These are phyloP conservation scores for Conticribra guillardii DNA, from an alignment of 108 stramenopile genomes.

Conservation along the genomic window DNA sequence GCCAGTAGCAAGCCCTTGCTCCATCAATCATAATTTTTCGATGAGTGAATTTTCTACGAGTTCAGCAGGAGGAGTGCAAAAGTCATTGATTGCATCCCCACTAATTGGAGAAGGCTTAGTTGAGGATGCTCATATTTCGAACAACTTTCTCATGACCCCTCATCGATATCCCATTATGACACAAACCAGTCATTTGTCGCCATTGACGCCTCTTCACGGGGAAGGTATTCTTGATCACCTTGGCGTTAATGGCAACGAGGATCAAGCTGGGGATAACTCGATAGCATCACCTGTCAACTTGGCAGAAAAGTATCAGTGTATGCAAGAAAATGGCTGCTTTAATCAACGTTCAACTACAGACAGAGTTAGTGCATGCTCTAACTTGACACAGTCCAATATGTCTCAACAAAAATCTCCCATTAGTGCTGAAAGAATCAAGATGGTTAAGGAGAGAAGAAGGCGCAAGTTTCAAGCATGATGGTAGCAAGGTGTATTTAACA, in stretches of 20 bases:
- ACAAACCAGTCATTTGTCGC: background rate
- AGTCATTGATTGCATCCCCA: background rate
- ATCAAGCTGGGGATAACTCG: background rate
- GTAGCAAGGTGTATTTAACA: too few relatives aligned
- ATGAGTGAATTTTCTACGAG: background rate
- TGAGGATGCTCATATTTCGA: background rate
- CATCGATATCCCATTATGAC: background rate
- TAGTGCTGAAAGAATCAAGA: background rate
- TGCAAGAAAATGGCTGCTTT: background rate
- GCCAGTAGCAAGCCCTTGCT: background rate
- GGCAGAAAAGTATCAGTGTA: background rate
- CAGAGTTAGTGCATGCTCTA: background rate
- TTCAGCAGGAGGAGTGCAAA: too few relatives aligned
- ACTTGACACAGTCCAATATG: too few relatives aligned
- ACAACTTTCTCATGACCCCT: background rate
- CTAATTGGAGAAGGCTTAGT: background rate
- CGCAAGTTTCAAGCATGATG: background rate
- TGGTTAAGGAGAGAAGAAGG: constrained; percentile 5
- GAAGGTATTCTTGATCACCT: background rate
- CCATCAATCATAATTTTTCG: background rate
- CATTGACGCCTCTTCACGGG: background rate
- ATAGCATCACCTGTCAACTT: background rate
- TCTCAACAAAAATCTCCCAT: background rate
- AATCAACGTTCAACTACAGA: background rate
- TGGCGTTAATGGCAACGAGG: background rate